Evolutionary conservation across 1,284 basidiomycete species (phyloP).

Genomic region (Cerrena zonata): DNA sequence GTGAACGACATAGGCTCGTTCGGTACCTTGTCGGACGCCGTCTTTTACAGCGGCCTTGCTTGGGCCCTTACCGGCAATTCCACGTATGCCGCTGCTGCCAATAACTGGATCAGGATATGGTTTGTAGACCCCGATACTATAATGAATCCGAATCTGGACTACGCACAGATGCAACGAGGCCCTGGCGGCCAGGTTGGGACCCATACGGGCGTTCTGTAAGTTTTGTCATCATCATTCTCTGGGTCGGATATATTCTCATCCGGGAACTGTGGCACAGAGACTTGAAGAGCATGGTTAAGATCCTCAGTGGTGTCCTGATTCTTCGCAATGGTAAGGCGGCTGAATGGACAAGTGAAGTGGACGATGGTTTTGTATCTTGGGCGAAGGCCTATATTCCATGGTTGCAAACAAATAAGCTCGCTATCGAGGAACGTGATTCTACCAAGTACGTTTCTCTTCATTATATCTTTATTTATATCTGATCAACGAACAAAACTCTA

Average conservation of each 20-base stretch:
- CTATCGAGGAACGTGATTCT: constrained; percentile 35
- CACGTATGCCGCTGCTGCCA: constrained; percentile 32
- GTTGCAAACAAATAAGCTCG: constrained; percentile 44
- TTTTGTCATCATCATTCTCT: background rate
- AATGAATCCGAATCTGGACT: constrained; percentile 65
- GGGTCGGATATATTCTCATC: background rate
- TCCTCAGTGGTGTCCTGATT: constrained; percentile 50
- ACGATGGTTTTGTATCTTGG: constrained; percentile 43
- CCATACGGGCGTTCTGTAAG: constrained; percentile 47
- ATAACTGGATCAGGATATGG: constrained; percentile 46
- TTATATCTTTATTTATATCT: background rate
- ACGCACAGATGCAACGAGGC: constrained; percentile 55
- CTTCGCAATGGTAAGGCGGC: constrained; percentile 42
- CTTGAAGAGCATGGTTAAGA: constrained; percentile 51
- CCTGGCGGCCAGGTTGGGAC: constrained; percentile 35
- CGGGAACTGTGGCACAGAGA: constrained; percentile 24
- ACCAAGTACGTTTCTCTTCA: constrained; percentile 38
- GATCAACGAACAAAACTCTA: constrained; percentile 5
- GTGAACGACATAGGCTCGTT: constrained; percentile 50
- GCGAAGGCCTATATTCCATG: constrained; percentile 46
- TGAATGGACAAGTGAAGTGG: constrained; percentile 50
- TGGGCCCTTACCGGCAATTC: constrained; percentile 41
- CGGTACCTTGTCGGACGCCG: constrained; percentile 49
- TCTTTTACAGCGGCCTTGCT: constrained; percentile 57
- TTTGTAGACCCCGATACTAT: constrained; percentile 50